Percentiles rank a stretch among this genome's conserved stretches.
phyloP scores from a whole-genome alignment of 2,329 filamentous ascomycete genomes.

The Colletotrichum sp. region DNA sequence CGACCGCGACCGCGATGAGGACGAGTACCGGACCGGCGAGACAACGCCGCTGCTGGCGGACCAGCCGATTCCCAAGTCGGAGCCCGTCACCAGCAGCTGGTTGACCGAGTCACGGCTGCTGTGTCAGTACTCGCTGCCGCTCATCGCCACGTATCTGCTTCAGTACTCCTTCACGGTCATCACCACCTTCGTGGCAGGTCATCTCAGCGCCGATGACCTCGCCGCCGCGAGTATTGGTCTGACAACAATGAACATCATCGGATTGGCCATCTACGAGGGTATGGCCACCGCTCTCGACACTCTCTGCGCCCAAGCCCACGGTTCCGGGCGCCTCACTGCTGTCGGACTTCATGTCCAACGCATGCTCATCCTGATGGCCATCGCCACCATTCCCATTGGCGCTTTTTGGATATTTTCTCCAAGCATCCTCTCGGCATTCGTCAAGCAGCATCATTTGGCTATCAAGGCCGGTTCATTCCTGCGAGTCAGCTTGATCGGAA shows the following conservation, averaged over 20 bases:
- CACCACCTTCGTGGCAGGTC: slow-evolving; percentile 57
- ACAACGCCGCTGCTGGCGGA: slow-evolving; percentile 15
- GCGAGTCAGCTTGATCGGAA: slow-evolving; percentile 50
- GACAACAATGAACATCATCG: slow-evolving; percentile 60
- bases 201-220: slow-evolving; percentile 56
- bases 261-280: slow-evolving; percentile 55
- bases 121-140: slow-evolving; percentile 46
- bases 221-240: slow-evolving; percentile 57
- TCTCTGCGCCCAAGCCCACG: slow-evolving; percentile 56
- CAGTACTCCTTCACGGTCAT: slow-evolving; percentile 55
- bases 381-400: slow-evolving; percentile 52
- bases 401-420: slow-evolving; percentile 54
- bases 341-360: slow-evolving; percentile 59
- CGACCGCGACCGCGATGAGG: neutral
- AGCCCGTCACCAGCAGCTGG: slow-evolving; percentile 1
- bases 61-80: slow-evolving; percentile 9
- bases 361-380: slow-evolving; percentile 54
- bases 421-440: slow-evolving; percentile 47
- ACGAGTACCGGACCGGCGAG: slow-evolving; percentile 9
- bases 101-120: slow-evolving; percentile 17
- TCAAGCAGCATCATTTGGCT: slow-evolving; percentile 52
- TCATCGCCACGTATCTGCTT: slow-evolving; percentile 58
- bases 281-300: slow-evolving; percentile 57
- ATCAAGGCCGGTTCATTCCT: slow-evolving; percentile 55
- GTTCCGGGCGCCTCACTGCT: slow-evolving; percentile 48